Evolutionary conservation across 2,329 filamentous ascomycete genomes (phyloP).

Genomic region (Paecilomyces dactylethromorphus): DNA sequence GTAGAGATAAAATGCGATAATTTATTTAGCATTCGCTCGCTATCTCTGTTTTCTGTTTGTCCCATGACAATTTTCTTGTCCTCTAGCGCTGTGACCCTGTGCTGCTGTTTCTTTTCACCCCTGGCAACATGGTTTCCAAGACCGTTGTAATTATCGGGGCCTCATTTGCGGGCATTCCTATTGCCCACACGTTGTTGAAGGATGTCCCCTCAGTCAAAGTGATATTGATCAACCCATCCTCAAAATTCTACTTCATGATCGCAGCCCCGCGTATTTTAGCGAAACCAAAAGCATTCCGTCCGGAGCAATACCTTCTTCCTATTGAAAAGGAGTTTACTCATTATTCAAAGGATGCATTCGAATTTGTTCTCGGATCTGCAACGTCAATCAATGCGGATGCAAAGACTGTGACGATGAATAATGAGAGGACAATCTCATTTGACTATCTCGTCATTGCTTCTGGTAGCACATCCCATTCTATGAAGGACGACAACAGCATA

Average conservation of each 20-base stretch:
- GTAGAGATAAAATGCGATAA: not conserved
- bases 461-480: slow-evolving; percentile 34
- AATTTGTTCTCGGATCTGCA: slow-evolving; percentile 24
- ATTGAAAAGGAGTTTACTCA: slow-evolving; percentile 42
- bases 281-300: slow-evolving; percentile 27
- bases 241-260: slow-evolving; percentile 45
- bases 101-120: not conserved
- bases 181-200: slow-evolving; percentile 25
- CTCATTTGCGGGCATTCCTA: slow-evolving; percentile 22
- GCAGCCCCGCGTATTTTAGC: slow-evolving; percentile 45
- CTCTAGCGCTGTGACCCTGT: not conserved
- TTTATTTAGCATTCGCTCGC: not conserved
- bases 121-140: not conserved
- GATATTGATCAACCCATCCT: slow-evolving; percentile 45
- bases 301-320: slow-evolving; percentile 23
- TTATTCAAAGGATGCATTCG: slow-evolving; percentile 39
- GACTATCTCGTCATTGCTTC: slow-evolving; percentile 48
- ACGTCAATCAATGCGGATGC: slow-evolving; percentile 33
- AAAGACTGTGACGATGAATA: slow-evolving; percentile 34
- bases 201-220: slow-evolving; percentile 35
- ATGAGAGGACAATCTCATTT: slow-evolving; percentile 34
- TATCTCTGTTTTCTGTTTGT: not conserved
- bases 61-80: not conserved
- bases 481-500: slow-evolving; percentile 1
- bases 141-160: slow-evolving; percentile 25